Base-by-base conservation (phyloP, 2,329 filamentous ascomycete genomes). In the Colletotrichum sidae region DNA sequence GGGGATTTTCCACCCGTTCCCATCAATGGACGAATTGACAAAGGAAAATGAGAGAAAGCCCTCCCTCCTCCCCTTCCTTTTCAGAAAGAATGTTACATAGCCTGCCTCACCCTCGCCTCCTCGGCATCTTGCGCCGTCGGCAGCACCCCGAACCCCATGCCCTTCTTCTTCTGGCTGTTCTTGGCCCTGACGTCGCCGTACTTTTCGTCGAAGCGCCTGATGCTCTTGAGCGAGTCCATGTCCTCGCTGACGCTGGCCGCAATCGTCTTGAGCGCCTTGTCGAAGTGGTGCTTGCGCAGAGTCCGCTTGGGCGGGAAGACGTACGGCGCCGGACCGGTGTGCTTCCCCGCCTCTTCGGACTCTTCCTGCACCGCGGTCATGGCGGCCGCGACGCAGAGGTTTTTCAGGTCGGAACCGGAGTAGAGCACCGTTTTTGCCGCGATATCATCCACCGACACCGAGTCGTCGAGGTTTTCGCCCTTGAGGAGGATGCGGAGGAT, bases 151-250 rank as follows among this genome's bases (percentile, higher is more conserved):
- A 91, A 91, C 1, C 89, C 89, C 78, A 91, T 86, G 7, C 75
- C 77, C 65, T 79, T 80, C 60, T 77, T 77, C 72, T 80, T 88
- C 73, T 87, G 86, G 70, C 87, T 86, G 33, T 60, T 67, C 54
- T 50, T 58, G 25, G 42, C 42, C 73, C 88, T 90, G 41, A 90
- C 86, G 74, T 97, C 94, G 34, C 96, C 95, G 76, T 94, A 99
- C 76, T 95, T 92, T 79, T 97, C 93, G 75, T 99, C 96, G 74
- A 98, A 99, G 79, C 96, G 96, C 71, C 93, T 87, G 72, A 99
- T 97, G 11, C 92, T 92, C 69, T 88, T 88, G 68, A 99, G 81
- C 38, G 89, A 93, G 53, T 88, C 84, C 95, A 97, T 98, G 73
- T 99, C 94, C 77, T 97, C 95, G 71, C 89, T 94, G 70, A 97